Evolutionary conservation across 176 grass and related monocot genomes (phyloP).

Genomic region (Alopecurus myosuroides): DNA sequence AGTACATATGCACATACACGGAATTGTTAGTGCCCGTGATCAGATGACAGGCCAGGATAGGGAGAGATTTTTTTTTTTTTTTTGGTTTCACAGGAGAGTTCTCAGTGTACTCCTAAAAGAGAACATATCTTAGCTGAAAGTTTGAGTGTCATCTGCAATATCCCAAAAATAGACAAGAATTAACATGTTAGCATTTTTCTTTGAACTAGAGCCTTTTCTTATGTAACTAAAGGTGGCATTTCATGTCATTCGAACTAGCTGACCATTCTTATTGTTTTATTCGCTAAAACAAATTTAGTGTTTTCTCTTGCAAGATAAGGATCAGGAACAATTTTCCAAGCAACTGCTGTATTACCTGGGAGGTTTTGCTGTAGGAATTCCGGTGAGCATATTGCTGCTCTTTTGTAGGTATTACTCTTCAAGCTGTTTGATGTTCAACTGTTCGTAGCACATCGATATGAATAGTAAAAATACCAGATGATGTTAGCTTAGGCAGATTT

Average conservation of each 20-base stretch:
- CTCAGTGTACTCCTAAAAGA: background rate
- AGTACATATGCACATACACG: background rate
- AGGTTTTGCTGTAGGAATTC: conserved; percentile 90
- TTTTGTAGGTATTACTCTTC: conserved; percentile 90
- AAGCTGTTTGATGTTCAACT: conserved; percentile 35
- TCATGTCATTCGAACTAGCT: conserved; percentile 6
- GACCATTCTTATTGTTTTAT: background rate
- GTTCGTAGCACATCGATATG: conserved; percentile 3
- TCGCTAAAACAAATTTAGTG: conserved; percentile 30
- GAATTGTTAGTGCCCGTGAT: background rate
- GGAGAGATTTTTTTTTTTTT: background rate
- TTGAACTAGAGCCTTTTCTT: no score
- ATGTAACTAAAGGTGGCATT: background rate
- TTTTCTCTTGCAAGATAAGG: conserved; percentile 85
- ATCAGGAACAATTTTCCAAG: conserved; percentile 87
- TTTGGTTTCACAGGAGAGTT: background rate
- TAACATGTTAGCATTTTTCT: no score
- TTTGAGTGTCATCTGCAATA: background rate
- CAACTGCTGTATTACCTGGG: conserved; percentile 89
- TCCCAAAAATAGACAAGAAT: background rate
- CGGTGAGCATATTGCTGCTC: conserved; percentile 95
- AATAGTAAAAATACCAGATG: background rate
- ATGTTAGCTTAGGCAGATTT: background rate
- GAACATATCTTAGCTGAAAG: background rate
- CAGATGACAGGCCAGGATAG: background rate